Conservation (phyloP, 2,329 filamentous ascomycete species). For the Penicillium nordicum region DNA sequence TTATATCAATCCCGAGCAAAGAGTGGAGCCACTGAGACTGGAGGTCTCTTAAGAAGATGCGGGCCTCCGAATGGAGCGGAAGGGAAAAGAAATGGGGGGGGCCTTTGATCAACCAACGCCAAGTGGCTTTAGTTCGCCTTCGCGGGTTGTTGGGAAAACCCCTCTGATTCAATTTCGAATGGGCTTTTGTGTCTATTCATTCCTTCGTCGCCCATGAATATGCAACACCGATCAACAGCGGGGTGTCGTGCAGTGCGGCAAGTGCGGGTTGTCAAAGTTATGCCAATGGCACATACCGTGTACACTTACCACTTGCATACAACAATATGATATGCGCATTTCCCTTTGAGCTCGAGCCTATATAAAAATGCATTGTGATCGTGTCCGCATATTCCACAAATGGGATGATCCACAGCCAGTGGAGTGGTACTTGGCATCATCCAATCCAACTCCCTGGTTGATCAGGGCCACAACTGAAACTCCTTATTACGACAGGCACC, state of each 20-base stretch:
- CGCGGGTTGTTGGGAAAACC: neutral
- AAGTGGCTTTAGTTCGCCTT: slow-evolving; percentile 1
- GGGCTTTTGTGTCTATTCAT: neutral
- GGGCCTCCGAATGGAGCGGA: slow-evolving; percentile 27
- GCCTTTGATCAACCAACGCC: slow-evolving; percentile 6
- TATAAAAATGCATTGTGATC: slow-evolving; percentile 1
- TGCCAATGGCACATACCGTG: neutral
- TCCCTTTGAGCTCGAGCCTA: neutral
- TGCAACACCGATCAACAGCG: neutral
- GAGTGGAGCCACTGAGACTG: slow-evolving; percentile 12
- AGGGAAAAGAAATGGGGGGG: slow-evolving; percentile 21
- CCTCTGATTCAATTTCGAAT: neutral
- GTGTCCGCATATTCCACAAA: neutral
- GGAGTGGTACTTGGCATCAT: neutral
- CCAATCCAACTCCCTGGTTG: neutral
- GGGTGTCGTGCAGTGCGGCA: slow-evolving; percentile 14
- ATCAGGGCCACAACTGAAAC: neutral
- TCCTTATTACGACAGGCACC: neutral
- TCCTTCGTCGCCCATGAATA: neutral
- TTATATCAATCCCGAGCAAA: slow-evolving; percentile 15
- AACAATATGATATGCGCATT: neutral
- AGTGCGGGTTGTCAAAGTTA: slow-evolving; percentile 15
- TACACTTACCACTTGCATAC: neutral
- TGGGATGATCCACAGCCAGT: neutral
- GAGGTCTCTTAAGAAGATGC: slow-evolving; percentile 9